Conservation (phyloP, 768 basidiomycete genomes). For the Tulasnella sp. region DNA sequence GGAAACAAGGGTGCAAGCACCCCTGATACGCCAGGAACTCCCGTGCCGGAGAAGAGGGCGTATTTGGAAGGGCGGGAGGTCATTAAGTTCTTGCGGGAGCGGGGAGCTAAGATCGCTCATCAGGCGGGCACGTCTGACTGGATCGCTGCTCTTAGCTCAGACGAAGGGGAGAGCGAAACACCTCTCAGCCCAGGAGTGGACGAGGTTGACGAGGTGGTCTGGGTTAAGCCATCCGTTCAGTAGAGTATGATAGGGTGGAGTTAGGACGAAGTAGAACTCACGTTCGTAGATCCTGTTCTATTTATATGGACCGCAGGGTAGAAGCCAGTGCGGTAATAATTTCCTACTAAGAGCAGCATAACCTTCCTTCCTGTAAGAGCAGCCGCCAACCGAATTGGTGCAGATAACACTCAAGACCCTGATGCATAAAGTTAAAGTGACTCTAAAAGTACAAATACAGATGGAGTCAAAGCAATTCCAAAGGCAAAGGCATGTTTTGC, state of each 20-base stretch:
- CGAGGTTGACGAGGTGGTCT: slow-evolving; percentile 8
- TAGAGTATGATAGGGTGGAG: background rate
- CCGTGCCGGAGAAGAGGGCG: slow-evolving; percentile 27
- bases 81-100: slow-evolving; percentile 49
- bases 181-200: slow-evolving; percentile 30
- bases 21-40: too few relatives aligned
- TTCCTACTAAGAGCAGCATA: too few relatives aligned
- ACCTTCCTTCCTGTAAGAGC: too few relatives aligned
- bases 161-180: slow-evolving; percentile 20
- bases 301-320: background rate
- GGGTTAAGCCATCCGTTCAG: slow-evolving; percentile 3
- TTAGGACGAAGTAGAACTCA: background rate
- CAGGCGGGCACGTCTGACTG: slow-evolving; percentile 50
- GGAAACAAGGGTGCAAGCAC: slow-evolving; percentile 26
- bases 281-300: background rate
- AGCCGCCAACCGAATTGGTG: background rate
- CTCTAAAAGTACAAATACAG: too few relatives aligned
- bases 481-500: too few relatives aligned
- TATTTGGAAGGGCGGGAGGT: slow-evolving; percentile 64
- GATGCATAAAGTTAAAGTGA: too few relatives aligned
- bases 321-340: too few relatives aligned
- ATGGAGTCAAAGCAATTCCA: too few relatives aligned
- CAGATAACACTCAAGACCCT: background rate
- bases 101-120: slow-evolving; percentile 60
- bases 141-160: slow-evolving; percentile 44